Evolutionary conservation across 2,329 filamentous ascomycete genomes (phyloP).

Genomic region (Stagonosporopsis tanaceti): DNA sequence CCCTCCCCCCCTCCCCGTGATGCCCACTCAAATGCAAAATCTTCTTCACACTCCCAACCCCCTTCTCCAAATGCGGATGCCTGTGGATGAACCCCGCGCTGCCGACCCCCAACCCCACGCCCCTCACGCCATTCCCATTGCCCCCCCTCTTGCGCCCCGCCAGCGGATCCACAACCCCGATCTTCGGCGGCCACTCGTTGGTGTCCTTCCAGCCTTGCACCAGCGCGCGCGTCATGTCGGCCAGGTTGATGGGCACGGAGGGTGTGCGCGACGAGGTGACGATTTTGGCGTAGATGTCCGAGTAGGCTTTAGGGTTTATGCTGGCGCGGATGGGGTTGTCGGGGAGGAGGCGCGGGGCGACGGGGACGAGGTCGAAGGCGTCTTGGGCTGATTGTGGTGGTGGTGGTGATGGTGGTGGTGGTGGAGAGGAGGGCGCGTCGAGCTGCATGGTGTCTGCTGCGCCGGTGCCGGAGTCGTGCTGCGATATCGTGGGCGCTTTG

Average conservation of each 20-base stretch:
- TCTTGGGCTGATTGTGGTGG: neutral
- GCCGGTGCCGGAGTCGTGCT: conserved; percentile 9
- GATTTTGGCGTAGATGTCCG: conserved; percentile 88
- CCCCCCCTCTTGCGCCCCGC: conserved; percentile 48
- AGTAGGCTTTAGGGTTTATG: conserved; percentile 77
- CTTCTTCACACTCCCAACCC: conserved; percentile 55
- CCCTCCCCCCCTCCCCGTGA: conserved; percentile 12
- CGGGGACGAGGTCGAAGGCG: conserved; percentile 65
- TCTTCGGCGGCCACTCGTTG: conserved; percentile 86
- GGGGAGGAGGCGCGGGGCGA: conserved; percentile 75
- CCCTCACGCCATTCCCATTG: neutral
- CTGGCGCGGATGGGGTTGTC: conserved; percentile 79
- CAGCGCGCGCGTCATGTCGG: conserved; percentile 79
- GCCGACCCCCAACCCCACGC: neutral
- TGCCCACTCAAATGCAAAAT: conserved; percentile 52
- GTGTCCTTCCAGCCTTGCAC: conserved; percentile 93
- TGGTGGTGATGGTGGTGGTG: neutral
- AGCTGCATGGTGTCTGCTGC: conserved; percentile 7
- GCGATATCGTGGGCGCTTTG: conserved; percentile 3
- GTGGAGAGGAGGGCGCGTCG: neutral
- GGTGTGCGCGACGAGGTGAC: conserved; percentile 81
- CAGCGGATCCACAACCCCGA: conserved; percentile 58
- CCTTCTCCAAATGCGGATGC: conserved; percentile 53
- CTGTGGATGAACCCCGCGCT: conserved; percentile 40
- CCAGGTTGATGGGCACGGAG: conserved; percentile 85